Percentiles rank a stretch among this genome's conserved stretches.
Conservation (phyloP, 441 rosid genomes). For the Pelargonium fulgidum region DNA sequence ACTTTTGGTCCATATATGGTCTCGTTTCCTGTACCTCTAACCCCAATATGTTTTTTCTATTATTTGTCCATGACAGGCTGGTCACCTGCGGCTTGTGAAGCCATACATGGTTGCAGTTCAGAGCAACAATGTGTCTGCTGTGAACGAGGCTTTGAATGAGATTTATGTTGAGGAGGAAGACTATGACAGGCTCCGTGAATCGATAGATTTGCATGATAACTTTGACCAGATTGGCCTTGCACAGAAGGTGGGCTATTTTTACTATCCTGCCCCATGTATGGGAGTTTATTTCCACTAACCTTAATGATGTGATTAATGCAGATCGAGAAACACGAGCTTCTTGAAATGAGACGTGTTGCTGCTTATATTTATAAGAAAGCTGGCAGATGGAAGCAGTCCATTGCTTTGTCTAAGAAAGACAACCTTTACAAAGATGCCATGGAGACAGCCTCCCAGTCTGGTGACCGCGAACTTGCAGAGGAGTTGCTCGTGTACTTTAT, state of each 20-base stretch:
- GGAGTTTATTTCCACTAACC: not conserved
- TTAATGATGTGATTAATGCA: conserved; percentile 21
- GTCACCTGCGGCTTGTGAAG: conserved; percentile 25
- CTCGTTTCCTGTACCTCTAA: not conserved
- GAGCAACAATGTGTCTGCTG: conserved; percentile 63
- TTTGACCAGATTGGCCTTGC: conserved; percentile 30
- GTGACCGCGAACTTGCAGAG: conserved; percentile 96
- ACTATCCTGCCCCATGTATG: not conserved
- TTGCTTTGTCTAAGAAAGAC: conserved; percentile 95
- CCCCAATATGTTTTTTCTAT: not conserved
- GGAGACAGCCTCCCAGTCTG: conserved; percentile 99
- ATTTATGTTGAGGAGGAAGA: conserved; percentile 69
- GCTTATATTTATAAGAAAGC: conserved; percentile 98
- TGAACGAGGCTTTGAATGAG: conserved; percentile 7
- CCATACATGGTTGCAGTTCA: conserved; percentile 33
- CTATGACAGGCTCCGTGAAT: conserved; percentile 88
- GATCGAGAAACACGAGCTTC: conserved; percentile 98
- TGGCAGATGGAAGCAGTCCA: conserved; percentile 98
- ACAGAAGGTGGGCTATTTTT: conserved; percentile 20
- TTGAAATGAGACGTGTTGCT: conserved; percentile 99
- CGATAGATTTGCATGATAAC: conserved; percentile 35
- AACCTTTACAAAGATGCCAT: conserved; percentile 89
- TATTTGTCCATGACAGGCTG: conserved; percentile 19
- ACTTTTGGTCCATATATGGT: not conserved
- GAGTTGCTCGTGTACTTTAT: conserved; percentile 96